Conservation (phyloP, 306 rosid species). For the Castanea crenata region DNA sequence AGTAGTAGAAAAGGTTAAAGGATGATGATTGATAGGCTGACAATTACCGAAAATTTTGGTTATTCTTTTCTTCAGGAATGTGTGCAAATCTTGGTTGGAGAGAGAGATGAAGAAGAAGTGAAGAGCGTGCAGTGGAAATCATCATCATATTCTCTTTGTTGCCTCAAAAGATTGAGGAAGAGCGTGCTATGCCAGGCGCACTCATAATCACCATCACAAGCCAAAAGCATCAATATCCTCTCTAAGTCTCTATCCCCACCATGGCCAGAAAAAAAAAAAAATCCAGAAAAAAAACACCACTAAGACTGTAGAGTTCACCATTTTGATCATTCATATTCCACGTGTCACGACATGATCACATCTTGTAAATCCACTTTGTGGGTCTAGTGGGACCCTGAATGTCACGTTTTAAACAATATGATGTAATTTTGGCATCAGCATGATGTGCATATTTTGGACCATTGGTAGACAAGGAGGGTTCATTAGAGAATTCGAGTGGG, state of each 20-base stretch:
- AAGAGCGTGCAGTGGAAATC: conserved; percentile 64
- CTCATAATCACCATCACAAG: conserved; percentile 69
- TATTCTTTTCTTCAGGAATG: conserved; percentile 47
- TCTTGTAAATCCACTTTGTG: conserved; percentile 9
- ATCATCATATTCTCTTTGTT: conserved; percentile 82
- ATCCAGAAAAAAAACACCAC: not conserved
- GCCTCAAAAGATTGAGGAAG: conserved; percentile 48
- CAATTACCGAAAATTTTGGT: conserved; percentile 54
- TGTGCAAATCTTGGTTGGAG: conserved; percentile 49
- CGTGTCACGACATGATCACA: not conserved
- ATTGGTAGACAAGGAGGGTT: conserved; percentile 20
- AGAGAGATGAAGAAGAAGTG: conserved; percentile 22
- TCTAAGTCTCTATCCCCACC: conserved; percentile 3
- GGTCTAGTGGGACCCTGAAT: conserved; percentile 2
- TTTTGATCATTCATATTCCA: not conserved
- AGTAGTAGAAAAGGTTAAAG: conserved; percentile 38
- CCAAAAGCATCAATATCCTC: conserved; percentile 22
- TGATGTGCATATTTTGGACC: conserved; percentile 31
- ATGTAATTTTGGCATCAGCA: conserved; percentile 52
- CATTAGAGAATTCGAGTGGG: conserved; percentile 16
- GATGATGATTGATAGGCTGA: conserved; percentile 60
- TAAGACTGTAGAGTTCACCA: conserved; percentile 9
- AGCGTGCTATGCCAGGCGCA: conserved; percentile 66
- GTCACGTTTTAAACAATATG: conserved; percentile 5
- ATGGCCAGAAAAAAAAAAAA: not conserved